phyloP scores from a whole-genome alignment of 495 filamentous ascomycete species.

The Neurospora sublineolata region DNA sequence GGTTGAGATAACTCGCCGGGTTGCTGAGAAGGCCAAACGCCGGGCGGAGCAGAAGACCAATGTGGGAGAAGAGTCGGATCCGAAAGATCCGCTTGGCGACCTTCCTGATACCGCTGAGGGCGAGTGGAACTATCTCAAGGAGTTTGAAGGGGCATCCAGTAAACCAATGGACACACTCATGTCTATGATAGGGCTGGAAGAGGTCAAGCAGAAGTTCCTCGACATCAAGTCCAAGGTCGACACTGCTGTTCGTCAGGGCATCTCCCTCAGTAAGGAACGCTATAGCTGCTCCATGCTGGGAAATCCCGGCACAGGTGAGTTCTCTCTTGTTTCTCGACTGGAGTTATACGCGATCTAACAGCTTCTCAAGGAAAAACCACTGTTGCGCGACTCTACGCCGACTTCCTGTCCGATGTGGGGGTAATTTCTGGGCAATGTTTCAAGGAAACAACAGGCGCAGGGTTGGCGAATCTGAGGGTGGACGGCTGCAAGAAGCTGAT shows the following conservation, averaged over 20 bases:
- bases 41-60: background rate
- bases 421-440: slow-evolving; percentile 44
- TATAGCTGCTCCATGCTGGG: slow-evolving; percentile 57
- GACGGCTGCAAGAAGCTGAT: slow-evolving; percentile 44
- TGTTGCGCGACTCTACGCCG: slow-evolving; percentile 64
- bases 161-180: slow-evolving; percentile 52
- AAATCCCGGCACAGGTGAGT: slow-evolving; percentile 67
- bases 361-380: slow-evolving; percentile 60
- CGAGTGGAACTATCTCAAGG: slow-evolving; percentile 55
- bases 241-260: slow-evolving; percentile 42
- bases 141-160: slow-evolving; percentile 36
- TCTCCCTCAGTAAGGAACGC: slow-evolving; percentile 45
- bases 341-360: background rate
- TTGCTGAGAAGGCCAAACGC: background rate
- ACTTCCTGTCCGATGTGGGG: slow-evolving; percentile 51
- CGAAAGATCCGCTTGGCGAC: background rate
- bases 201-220: slow-evolving; percentile 55
- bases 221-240: slow-evolving; percentile 59
- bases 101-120: slow-evolving; percentile 17
- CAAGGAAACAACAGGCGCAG: slow-evolving; percentile 57
- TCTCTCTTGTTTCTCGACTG: background rate
- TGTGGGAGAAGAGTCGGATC: background rate
- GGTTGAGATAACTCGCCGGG: background rate
- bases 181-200: slow-evolving; percentile 61
- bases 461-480: slow-evolving; percentile 54